phyloP scores from a whole-genome alignment of 2,329 filamentous ascomycete species.

The Fusarium redolens region DNA sequence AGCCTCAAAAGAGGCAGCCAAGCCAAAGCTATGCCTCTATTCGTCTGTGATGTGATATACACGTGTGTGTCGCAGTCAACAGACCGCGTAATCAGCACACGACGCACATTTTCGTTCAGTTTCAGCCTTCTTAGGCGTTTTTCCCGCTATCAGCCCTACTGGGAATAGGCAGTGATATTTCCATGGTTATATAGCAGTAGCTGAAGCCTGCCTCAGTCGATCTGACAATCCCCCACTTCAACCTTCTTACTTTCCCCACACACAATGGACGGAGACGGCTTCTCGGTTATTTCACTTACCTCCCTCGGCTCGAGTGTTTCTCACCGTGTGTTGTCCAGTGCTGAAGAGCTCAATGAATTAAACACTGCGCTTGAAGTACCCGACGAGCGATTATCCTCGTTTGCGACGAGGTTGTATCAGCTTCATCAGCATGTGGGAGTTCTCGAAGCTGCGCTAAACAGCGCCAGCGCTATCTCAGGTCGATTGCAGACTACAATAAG shows the following conservation, averaged over 20 bases:
- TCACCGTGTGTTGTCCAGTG: conserved; percentile 45
- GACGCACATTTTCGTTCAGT: conserved; percentile 8
- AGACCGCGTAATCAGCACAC: conserved; percentile 29
- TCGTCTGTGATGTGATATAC: conserved; percentile 4
- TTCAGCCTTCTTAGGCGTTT: conserved; percentile 18
- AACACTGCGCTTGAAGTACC: conserved; percentile 26
- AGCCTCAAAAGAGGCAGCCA: conserved; percentile 29
- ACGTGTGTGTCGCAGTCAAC: conserved; percentile 9
- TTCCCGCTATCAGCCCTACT: conserved; percentile 16
- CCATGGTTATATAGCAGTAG: neutral
- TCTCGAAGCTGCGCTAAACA: conserved; percentile 43
- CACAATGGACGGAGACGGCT: conserved; percentile 50
- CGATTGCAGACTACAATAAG: conserved; percentile 46
- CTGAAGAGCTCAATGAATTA: conserved; percentile 47
- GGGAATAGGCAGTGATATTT: conserved; percentile 5
- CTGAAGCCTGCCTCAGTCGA: conserved; percentile 8
- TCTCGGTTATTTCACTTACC: conserved; percentile 50
- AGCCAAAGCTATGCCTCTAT: conserved; percentile 20
- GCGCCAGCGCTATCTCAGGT: conserved; percentile 44
- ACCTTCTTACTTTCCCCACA: neutral
- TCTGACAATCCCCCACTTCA: conserved; percentile 3
- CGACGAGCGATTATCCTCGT: conserved; percentile 35
- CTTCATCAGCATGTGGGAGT: conserved; percentile 42
- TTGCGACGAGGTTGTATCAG: conserved; percentile 42
- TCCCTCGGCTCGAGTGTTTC: conserved; percentile 48